phyloP scores from a whole-genome alignment of 208 protist species.

The Leishmania lainsoni region DNA sequence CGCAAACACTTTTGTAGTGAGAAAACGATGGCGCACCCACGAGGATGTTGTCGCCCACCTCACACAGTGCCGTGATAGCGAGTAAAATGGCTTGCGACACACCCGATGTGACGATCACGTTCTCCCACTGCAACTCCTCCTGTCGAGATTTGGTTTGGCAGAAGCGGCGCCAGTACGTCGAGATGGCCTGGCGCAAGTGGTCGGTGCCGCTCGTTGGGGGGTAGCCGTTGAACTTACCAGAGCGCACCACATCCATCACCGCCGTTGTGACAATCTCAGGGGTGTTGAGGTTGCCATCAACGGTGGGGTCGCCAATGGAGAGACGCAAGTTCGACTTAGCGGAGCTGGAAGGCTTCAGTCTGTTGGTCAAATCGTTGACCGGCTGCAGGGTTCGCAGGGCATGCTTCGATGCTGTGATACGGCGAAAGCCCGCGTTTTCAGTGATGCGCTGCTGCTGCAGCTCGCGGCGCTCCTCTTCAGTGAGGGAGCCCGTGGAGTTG shows the following conservation, averaged over 20 bases:
- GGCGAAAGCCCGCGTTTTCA: conserved; percentile 25
- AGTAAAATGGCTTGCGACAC: conserved; percentile 92
- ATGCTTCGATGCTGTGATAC: conserved; percentile 37
- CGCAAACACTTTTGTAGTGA: conserved; percentile 92
- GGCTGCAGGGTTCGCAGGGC: conserved; percentile 76
- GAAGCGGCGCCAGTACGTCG: conserved; percentile 50
- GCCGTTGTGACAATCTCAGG: conserved; percentile 47
- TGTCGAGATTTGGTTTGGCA: conserved; percentile 37
- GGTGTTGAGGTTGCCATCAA: conserved; percentile 74
- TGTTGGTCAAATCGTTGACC: conserved; percentile 82
- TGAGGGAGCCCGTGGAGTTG: conserved; percentile 4
- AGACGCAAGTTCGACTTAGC: conserved; percentile 47
- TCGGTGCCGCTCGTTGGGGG: conserved; percentile 53
- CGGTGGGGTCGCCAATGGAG: conserved; percentile 77
- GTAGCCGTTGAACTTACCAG: conserved; percentile 78
- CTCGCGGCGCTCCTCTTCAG: conserved; percentile 18
- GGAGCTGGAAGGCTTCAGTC: conserved; percentile 70
- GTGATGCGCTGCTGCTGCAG: conserved; percentile 21
- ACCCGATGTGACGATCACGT: conserved; percentile 84
- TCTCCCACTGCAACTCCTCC: conserved; percentile 44
- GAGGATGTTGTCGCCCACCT: conserved; percentile 92
- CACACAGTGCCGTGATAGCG: conserved; percentile 71
- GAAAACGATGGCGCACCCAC: conserved; percentile 91
- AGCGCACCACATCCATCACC: conserved; percentile 55
- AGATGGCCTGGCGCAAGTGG: conserved; percentile 57